phyloP scores from a whole-genome alignment of 2,329 filamentous ascomycete species.

The Trichoderma sp. region DNA sequence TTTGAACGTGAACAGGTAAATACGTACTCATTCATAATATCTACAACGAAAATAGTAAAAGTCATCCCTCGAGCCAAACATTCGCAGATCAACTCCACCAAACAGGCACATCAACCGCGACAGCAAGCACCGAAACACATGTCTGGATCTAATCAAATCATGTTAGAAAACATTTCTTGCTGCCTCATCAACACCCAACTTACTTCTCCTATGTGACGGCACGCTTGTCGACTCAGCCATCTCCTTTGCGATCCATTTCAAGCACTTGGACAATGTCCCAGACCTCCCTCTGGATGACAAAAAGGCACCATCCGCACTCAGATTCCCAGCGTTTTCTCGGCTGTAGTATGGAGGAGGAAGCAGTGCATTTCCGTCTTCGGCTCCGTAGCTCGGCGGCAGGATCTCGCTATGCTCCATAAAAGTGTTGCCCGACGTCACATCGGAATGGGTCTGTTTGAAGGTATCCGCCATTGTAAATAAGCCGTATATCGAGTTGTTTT shows the following conservation, averaged over 20 bases:
- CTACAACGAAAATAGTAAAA: background rate
- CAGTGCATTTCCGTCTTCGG: background rate
- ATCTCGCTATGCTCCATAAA: background rate
- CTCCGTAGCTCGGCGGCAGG: background rate
- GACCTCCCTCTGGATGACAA: background rate
- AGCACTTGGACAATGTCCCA: background rate
- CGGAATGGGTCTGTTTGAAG: background rate
- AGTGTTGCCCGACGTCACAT: background rate
- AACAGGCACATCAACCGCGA: background rate
- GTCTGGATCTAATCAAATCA: background rate
- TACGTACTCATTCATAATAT: background rate
- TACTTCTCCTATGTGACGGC: background rate
- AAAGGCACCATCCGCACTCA: background rate
- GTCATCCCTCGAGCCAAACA: background rate
- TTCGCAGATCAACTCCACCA: background rate
- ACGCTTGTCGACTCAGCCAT: background rate
- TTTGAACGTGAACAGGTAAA: background rate
- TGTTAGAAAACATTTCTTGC: background rate
- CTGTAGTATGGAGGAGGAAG: conserved; percentile 3
- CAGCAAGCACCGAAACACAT: conserved; percentile 12
- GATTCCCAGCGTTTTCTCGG: background rate
- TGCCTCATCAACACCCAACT: background rate
- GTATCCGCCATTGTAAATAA: background rate
- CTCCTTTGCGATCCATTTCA: conserved; percentile 10
- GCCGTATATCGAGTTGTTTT: background rate